These are phyloP conservation scores for Candida coquimbonensis DNA, from an alignment of 805 yeast species.

Conservation along the genomic window DNA sequence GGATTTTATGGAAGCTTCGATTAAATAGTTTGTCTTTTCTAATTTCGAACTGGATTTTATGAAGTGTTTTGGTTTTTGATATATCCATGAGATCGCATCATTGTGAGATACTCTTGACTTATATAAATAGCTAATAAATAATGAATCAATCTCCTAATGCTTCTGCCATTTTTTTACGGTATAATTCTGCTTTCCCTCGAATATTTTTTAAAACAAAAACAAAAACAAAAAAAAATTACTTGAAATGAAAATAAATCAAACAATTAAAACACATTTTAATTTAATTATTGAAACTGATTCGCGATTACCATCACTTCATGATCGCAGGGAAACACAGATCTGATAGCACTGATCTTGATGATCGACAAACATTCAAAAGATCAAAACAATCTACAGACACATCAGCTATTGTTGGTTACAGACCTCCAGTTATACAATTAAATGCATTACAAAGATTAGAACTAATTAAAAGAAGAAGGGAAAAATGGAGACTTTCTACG, in stretches of 20 bases:
- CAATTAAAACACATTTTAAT: too few relatives aligned
- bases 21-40: not conserved
- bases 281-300: too few relatives aligned
- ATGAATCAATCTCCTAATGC: too few relatives aligned
- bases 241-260: not conserved
- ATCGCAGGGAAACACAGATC: too few relatives aligned
- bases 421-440: slow-evolving; percentile 26
- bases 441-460: slow-evolving; percentile 22
- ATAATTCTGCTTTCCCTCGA: not conserved
- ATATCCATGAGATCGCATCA: too few relatives aligned
- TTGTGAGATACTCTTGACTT: too few relatives aligned
- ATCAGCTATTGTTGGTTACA: slow-evolving; percentile 10
- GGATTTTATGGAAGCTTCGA: slow-evolving; percentile 37
- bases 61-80: too few relatives aligned
- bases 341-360: not conserved
- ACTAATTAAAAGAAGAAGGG: slow-evolving; percentile 18
- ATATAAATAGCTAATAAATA: too few relatives aligned
- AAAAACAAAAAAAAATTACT: not conserved
- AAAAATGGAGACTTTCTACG: slow-evolving; percentile 22
- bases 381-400: not conserved
- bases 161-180: too few relatives aligned
- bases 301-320: too few relatives aligned
- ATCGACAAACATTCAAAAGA: not conserved
- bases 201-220: not conserved
- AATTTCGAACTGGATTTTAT: too few relatives aligned